Percentiles rank a stretch among this genome's conserved stretches.
These are phyloP conservation scores for Jaltomata sinuosa DNA, from an alignment of 257 asterid genomes.

Conservation along the genomic window DNA sequence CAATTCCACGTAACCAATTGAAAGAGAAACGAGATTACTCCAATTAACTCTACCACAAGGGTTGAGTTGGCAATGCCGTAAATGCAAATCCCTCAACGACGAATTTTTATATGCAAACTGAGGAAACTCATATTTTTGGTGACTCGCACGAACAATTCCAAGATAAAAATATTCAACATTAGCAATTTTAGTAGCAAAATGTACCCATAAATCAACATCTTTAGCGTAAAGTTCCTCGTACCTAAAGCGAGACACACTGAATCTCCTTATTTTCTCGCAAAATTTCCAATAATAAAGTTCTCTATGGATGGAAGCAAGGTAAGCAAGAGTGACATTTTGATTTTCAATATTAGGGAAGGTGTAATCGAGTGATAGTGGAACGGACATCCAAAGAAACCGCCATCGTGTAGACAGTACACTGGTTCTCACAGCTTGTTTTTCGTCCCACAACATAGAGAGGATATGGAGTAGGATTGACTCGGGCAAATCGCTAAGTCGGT, in stretches of 20 bases:
- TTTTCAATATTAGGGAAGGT: no score
- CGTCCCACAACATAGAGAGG: neutral
- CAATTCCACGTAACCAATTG: neutral
- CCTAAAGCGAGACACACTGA: neutral
- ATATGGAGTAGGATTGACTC: neutral
- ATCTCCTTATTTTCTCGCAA: neutral
- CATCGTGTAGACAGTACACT: neutral
- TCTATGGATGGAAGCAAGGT: neutral
- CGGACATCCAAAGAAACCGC: neutral
- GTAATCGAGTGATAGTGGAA: neutral
- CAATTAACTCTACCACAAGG: neutral
- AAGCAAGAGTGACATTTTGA: no score
- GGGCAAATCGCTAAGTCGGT: neutral
- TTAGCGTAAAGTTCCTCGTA: no score
- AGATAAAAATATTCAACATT: neutral
- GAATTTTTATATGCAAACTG: neutral
- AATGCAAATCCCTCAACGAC: neutral
- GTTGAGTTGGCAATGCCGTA: neutral
- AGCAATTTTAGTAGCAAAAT: no score
- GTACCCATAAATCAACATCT: neutral
- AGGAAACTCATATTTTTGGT: neutral
- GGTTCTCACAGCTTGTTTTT: neutral
- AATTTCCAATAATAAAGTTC: neutral
- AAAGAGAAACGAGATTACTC: neutral
- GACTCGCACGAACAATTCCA: no score